These are phyloP conservation scores for Lachnellula suecica DNA, from an alignment of 2,329 filamentous ascomycete genomes.

Conservation along the genomic window DNA sequence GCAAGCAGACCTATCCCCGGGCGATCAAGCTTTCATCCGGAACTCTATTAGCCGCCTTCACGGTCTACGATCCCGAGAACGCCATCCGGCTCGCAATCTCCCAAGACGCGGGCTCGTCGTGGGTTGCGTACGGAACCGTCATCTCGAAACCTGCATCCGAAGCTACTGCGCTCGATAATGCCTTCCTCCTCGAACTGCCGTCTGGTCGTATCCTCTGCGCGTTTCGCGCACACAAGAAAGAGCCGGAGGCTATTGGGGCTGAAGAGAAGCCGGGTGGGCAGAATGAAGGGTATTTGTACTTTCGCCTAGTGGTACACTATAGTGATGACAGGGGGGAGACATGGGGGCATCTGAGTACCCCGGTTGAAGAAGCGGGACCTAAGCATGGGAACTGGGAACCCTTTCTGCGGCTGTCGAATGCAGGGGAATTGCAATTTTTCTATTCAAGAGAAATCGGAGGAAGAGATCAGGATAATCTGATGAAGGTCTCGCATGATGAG, in stretches of 20 bases:
- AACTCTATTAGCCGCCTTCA: background rate
- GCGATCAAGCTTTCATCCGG: slow-evolving; percentile 5
- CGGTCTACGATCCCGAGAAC: background rate
- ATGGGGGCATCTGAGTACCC: slow-evolving; percentile 8
- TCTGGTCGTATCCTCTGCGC: slow-evolving; percentile 6
- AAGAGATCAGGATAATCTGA: slow-evolving; percentile 10
- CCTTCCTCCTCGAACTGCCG: slow-evolving; percentile 9
- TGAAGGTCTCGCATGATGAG: slow-evolving; percentile 5
- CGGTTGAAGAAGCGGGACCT: background rate
- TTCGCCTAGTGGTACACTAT: slow-evolving; percentile 4
- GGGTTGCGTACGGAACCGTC: slow-evolving; percentile 2
- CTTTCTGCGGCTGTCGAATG: background rate
- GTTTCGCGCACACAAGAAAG: slow-evolving; percentile 5
- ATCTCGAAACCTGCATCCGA: background rate
- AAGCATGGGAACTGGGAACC: slow-evolving; percentile 14
- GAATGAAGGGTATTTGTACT: background rate
- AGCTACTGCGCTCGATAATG: slow-evolving; percentile 8
- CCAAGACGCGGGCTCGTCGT: background rate
- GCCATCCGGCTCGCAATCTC: background rate
- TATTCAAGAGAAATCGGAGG: slow-evolving; percentile 7
- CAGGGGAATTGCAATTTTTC: slow-evolving; percentile 6
- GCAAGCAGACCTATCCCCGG: slow-evolving; percentile 2
- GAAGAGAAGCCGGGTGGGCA: background rate
- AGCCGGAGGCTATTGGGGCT: background rate
- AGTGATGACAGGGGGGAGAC: slow-evolving; percentile 7